phyloP scores from a whole-genome alignment of 2,329 filamentous ascomycete species.

The Bimuria novae-zelandiae region DNA sequence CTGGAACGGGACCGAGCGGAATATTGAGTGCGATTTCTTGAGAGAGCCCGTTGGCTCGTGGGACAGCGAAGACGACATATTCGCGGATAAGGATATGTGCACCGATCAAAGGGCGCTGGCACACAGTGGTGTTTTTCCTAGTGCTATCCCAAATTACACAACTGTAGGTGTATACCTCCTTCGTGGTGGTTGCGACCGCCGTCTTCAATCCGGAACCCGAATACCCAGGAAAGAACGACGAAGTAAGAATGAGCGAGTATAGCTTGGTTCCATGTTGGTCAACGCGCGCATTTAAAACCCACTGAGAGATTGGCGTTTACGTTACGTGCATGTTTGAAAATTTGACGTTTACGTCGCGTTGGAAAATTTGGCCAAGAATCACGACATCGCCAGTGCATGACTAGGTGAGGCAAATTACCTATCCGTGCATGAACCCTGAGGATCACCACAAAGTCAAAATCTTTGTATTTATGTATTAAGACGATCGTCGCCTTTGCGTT shows the following conservation, averaged over 20 bases:
- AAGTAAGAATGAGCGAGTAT: neutral
- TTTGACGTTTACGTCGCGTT: neutral
- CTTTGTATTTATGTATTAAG: no score
- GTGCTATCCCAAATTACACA: no score
- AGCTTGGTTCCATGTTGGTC: neutral
- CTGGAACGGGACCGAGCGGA: conserved; percentile 40
- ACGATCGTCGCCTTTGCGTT: neutral
- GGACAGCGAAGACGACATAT: neutral
- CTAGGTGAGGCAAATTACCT: neutral
- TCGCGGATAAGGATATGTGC: neutral
- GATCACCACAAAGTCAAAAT: no score
- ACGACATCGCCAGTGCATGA: conserved; percentile 6
- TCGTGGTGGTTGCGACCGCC: no score
- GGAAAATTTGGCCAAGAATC: neutral
- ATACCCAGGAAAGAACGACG: neutral
- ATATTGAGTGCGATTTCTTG: conserved; percentile 27
- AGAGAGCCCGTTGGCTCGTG: conserved; percentile 14
- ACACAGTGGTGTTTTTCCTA: no score
- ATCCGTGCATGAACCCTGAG: no score
- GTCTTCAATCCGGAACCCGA: neutral
- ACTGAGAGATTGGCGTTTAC: neutral
- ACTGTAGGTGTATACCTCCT: no score
- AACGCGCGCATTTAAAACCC: neutral
- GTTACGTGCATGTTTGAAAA: conserved; percentile 1
- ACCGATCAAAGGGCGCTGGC: neutral